phyloP scores from a whole-genome alignment of 2,329 filamentous ascomycete genomes.

The Calonectria henricotiae region DNA sequence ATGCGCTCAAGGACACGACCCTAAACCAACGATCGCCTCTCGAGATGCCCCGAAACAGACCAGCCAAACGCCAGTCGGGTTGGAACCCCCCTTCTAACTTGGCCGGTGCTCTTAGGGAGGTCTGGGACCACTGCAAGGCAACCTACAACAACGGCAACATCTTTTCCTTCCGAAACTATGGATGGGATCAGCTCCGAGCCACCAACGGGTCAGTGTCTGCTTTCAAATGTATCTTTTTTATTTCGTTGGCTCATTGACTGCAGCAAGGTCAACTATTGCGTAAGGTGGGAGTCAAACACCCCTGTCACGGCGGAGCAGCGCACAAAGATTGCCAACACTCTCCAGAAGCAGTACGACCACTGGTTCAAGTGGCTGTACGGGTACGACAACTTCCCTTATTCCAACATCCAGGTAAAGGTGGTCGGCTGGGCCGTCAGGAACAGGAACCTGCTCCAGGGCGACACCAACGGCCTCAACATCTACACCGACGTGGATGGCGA shows the following conservation, averaged over 20 bases:
- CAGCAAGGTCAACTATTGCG: constrained; percentile 54
- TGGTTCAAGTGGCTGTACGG: constrained; percentile 64
- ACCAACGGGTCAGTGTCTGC: constrained; percentile 51
- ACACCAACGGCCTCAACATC: constrained; percentile 58
- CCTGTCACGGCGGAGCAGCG: constrained; percentile 60
- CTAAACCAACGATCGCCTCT: constrained; percentile 40
- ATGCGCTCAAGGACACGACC: constrained; percentile 37
- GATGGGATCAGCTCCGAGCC: constrained; percentile 57
- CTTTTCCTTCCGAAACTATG: constrained; percentile 55
- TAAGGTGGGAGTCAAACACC: constrained; percentile 63
- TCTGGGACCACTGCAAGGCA: constrained; percentile 54
- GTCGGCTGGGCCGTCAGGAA: constrained; percentile 64
- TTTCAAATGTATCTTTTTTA: too few species aligned
- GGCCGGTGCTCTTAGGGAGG: constrained; percentile 50
- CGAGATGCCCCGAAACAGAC: constrained; percentile 45
- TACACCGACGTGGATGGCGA: constrained; percentile 61
- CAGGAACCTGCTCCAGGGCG: constrained; percentile 58
- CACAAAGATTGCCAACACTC: constrained; percentile 55
- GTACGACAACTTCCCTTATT: constrained; percentile 63
- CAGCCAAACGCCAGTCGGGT: constrained; percentile 51
- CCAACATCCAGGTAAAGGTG: constrained; percentile 59
- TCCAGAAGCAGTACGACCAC: constrained; percentile 58
- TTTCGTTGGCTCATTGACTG: neutral
- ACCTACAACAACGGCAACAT: constrained; percentile 51
- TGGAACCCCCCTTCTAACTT: constrained; percentile 54